Evolutionary conservation across 495 filamentous ascomycete species (phyloP).

Genomic region (Chaetomium fimeti): DNA sequence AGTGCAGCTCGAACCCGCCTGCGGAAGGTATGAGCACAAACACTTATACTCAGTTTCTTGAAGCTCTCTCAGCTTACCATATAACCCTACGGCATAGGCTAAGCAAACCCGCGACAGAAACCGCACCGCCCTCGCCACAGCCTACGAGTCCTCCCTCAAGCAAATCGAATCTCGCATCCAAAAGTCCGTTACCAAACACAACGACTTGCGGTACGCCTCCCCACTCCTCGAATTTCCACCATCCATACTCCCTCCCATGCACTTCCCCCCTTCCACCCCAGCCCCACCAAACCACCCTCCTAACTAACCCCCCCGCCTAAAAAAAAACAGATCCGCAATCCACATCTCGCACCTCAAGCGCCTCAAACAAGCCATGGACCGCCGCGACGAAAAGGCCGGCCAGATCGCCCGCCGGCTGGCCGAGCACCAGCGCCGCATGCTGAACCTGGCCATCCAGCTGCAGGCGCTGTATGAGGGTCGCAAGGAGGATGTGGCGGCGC

Average conservation of each 20-base stretch:
- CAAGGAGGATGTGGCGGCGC: conserved; percentile 20
- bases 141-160: conserved; percentile 20
- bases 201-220: conserved; percentile 24
- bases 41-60: background rate
- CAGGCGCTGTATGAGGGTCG: conserved; percentile 31
- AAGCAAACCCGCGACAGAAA: conserved; percentile 30
- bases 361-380: conserved; percentile 26
- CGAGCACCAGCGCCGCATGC: conserved; percentile 27
- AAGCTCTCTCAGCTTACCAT: too few species aligned
- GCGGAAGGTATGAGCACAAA: conserved; percentile 16
- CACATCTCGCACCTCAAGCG: conserved; percentile 10
- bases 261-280: background rate
- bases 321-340: background rate
- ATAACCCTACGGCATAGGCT: conserved; percentile 11
- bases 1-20: conserved; percentile 26
- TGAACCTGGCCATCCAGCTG: conserved; percentile 31
- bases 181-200: conserved; percentile 26
- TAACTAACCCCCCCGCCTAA: background rate
- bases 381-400: conserved; percentile 26
- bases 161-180: conserved; percentile 24
- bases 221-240: background rate
- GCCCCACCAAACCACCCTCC: background rate
- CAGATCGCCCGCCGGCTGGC: conserved; percentile 27
- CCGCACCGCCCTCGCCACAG: conserved; percentile 24
- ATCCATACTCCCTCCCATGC: background rate